phyloP scores from a whole-genome alignment of 1,284 basidiomycete species.

The Tetrapyrgos nigripes region DNA sequence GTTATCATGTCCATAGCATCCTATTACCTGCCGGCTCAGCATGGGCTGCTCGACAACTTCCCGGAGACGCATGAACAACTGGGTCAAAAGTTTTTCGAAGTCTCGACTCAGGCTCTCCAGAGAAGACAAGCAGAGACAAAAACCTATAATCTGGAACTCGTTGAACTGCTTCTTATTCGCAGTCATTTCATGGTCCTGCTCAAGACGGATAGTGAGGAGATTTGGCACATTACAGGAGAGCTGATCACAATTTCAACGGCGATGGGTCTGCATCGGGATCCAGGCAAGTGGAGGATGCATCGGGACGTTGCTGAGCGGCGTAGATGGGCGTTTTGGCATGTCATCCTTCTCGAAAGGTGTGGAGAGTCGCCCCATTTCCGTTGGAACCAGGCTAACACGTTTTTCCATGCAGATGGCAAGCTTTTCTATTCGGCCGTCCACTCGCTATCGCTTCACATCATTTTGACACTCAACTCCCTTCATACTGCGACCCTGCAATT shows the following conservation, averaged over 20 bases:
- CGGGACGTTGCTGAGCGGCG: slow-evolving; percentile 73
- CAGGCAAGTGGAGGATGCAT: slow-evolving; percentile 72
- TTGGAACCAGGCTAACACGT: slow-evolving; percentile 19
- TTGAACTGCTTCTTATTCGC: slow-evolving; percentile 73
- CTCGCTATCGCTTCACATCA: slow-evolving; percentile 76
- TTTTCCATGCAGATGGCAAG: slow-evolving; percentile 68
- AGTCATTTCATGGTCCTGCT: slow-evolving; percentile 73
- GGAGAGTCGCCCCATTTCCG: slow-evolving; percentile 26
- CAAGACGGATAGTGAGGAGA: slow-evolving; percentile 79
- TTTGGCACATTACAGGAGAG: slow-evolving; percentile 76
- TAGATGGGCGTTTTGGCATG: slow-evolving; percentile 89
- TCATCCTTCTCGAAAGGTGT: slow-evolving; percentile 75
- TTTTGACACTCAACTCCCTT: slow-evolving; percentile 78
- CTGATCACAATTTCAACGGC: slow-evolving; percentile 75
- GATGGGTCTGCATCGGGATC: slow-evolving; percentile 84
- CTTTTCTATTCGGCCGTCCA: slow-evolving; percentile 84
- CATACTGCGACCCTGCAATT: slow-evolving; percentile 61
- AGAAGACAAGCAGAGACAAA: slow-evolving; percentile 65
- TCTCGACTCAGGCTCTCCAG: slow-evolving; percentile 70
- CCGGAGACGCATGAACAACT: slow-evolving; percentile 60
- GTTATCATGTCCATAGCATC: slow-evolving; percentile 74
- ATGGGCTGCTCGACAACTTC: slow-evolving; percentile 59
- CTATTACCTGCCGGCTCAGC: slow-evolving; percentile 72
- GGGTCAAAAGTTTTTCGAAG: slow-evolving; percentile 67
- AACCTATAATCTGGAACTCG: slow-evolving; percentile 74